Conservation (phyloP, 306 rosid genomes). For the Begonia fuchsioides region DNA sequence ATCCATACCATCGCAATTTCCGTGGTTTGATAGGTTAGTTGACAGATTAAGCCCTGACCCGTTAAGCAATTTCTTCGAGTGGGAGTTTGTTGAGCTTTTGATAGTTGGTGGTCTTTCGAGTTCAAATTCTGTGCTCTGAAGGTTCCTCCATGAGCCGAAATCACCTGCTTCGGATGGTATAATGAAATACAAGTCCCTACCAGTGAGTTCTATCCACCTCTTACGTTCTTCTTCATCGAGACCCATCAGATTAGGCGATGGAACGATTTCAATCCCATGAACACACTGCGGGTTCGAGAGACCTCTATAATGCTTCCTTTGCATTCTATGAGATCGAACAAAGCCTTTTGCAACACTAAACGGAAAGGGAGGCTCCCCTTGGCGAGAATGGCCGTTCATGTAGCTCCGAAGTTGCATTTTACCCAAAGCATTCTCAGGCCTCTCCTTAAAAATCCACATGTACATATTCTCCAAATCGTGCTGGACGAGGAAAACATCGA, state of each 20-base stretch:
- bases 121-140: constrained; percentile 73
- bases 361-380: constrained; percentile 89
- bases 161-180: constrained; percentile 72
- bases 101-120: constrained; percentile 59
- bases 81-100: constrained; percentile 33
- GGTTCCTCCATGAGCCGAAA: constrained; percentile 84
- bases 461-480: constrained; percentile 99
- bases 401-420: constrained; percentile 96
- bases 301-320: constrained; percentile 83
- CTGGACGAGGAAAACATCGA: constrained; percentile 83
- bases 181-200: constrained; percentile 63
- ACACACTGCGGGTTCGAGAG: constrained; percentile 93
- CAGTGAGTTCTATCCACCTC: constrained; percentile 84
- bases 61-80: constrained; percentile 70
- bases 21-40: constrained; percentile 44
- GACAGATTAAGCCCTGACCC: constrained; percentile 72
- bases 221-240: constrained; percentile 70
- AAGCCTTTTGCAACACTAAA: constrained; percentile 81
- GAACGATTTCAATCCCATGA: constrained; percentile 67
- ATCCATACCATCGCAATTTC: constrained; percentile 55
- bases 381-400: constrained; percentile 98
- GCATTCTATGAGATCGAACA: constrained; percentile 93
- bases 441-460: constrained; percentile 97
- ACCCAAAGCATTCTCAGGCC: constrained; percentile 87
- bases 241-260: constrained; percentile 44